Conservation (phyloP, 805 yeast genomes). For the Candida coleopterorum region DNA sequence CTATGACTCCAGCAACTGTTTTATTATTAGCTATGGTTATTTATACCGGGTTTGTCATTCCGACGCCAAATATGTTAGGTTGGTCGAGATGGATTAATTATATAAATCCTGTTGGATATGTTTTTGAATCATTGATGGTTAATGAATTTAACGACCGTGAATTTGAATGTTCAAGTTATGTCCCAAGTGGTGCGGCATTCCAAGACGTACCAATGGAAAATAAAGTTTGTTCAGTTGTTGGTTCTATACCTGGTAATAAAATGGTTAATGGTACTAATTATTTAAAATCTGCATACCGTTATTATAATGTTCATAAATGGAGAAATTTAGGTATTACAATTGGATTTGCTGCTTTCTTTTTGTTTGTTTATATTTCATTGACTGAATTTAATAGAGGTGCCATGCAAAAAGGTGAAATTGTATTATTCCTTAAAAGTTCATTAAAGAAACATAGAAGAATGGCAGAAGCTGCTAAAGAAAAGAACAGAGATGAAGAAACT, state of each 20-base stretch:
- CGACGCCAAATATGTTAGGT: constrained; percentile 45
- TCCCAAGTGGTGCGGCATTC: constrained; percentile 61
- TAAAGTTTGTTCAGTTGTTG: constrained; percentile 56
- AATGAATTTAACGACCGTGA: constrained; percentile 59
- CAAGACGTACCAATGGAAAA: constrained; percentile 28
- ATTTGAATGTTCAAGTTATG: constrained; percentile 49
- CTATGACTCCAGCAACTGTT: constrained; percentile 43
- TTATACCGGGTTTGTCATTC: constrained; percentile 46
- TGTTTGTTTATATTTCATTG: constrained; percentile 28
- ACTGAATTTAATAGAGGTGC: constrained; percentile 39
- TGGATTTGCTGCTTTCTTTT: constrained; percentile 46
- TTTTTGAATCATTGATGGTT: constrained; percentile 54
- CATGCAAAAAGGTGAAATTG: constrained; percentile 41
- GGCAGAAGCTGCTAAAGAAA: constrained; percentile 9
- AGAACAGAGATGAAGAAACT: constrained; percentile 18
- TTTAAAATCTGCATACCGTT: constrained; percentile 43
- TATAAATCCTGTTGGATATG: constrained; percentile 39
- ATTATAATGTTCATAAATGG: constrained; percentile 63
- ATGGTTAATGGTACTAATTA: constrained; percentile 59
- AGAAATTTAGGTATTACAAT: constrained; percentile 69
- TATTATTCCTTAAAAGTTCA: constrained; percentile 22
- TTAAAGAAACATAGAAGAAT: constrained; percentile 27
- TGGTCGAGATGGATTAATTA: constrained; percentile 59
- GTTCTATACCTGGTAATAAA: constrained; percentile 51
- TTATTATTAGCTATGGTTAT: constrained; percentile 49